phyloP scores from a whole-genome alignment of 2,329 filamentous ascomycete species.

The Cadophora sp. region DNA sequence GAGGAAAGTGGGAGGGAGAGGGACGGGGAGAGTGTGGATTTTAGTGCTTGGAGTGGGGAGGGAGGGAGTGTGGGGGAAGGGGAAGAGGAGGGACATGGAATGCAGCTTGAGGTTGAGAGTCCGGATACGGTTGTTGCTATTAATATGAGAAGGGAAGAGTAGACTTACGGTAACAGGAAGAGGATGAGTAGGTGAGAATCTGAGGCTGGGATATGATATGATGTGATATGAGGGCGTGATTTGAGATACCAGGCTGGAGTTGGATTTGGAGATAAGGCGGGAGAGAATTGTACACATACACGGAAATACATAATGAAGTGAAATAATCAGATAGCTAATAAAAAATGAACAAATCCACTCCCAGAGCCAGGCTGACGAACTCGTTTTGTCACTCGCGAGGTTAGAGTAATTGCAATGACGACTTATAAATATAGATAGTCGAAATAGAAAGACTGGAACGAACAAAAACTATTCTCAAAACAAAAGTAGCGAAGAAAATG shows the following conservation, averaged over 20 bases:
- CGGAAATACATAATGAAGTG: not conserved
- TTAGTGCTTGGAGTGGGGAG: conserved; percentile 7
- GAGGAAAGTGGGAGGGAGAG: conserved; percentile 6
- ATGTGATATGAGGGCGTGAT: not conserved
- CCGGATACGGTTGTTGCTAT: conserved; percentile 39
- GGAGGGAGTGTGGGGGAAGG: conserved; percentile 9
- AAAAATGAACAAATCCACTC: not conserved
- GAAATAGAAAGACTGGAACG: no score
- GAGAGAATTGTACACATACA: not conserved
- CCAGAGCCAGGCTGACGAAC: no score
- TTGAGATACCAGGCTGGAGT: not conserved
- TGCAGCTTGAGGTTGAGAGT: conserved; percentile 40
- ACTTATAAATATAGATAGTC: no score
- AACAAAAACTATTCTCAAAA: not conserved
- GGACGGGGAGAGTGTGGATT: conserved; percentile 20
- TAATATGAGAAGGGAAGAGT: conserved; percentile 10
- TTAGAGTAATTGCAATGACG: no score
- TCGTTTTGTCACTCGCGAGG: no score
- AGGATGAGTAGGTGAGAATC: not conserved
- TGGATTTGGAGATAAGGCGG: not conserved
- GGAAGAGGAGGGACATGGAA: conserved; percentile 26
- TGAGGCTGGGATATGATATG: not conserved
- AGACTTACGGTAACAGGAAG: not conserved
- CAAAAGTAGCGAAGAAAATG: not conserved
- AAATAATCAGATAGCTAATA: not conserved